These are phyloP conservation scores for Lichtheimia ramosa DNA, from an alignment of 371 early-diverging fungal genomes.

Conservation along the genomic window DNA sequence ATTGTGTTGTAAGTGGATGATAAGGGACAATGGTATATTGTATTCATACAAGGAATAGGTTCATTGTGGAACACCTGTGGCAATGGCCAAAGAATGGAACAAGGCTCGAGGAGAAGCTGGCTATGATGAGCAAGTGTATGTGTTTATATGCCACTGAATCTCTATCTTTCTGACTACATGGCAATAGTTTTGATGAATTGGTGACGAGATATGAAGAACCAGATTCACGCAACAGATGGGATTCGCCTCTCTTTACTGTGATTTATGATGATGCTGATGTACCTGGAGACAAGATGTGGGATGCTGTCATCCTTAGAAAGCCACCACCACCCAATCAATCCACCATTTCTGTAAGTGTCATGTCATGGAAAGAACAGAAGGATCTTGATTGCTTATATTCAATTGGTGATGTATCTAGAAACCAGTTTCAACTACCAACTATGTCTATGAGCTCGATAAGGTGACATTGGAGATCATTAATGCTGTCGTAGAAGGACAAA, in stretches of 20 bases:
- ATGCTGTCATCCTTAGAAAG: constrained; percentile 73
- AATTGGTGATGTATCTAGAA: constrained; percentile 40
- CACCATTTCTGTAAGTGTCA: constrained; percentile 64
- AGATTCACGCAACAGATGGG: constrained; percentile 90
- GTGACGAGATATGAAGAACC: constrained; percentile 94
- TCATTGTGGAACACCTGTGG: constrained; percentile 69
- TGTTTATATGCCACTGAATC: background rate
- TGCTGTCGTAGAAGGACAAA: constrained; percentile 76
- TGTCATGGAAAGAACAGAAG: background rate
- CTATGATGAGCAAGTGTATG: constrained; percentile 58
- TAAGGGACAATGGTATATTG: background rate
- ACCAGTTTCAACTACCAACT: constrained; percentile 88
- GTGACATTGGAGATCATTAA: constrained; percentile 81
- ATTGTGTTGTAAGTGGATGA: constrained; percentile 69
- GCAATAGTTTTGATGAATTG: constrained; percentile 76
- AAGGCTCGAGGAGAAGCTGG: constrained; percentile 28
- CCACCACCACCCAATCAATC: constrained; percentile 85
- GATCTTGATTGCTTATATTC: background rate
- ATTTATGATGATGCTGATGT: constrained; percentile 67
- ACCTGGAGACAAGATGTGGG: constrained; percentile 73
- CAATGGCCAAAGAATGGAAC: constrained; percentile 73
- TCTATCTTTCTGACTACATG: background rate
- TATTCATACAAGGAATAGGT: constrained; percentile 34
- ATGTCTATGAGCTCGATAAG: constrained; percentile 87
- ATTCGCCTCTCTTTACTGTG: constrained; percentile 89